Evolutionary conservation across 2,329 filamentous ascomycete genomes (phyloP).

Genomic region (Aspergillus sp.): DNA sequence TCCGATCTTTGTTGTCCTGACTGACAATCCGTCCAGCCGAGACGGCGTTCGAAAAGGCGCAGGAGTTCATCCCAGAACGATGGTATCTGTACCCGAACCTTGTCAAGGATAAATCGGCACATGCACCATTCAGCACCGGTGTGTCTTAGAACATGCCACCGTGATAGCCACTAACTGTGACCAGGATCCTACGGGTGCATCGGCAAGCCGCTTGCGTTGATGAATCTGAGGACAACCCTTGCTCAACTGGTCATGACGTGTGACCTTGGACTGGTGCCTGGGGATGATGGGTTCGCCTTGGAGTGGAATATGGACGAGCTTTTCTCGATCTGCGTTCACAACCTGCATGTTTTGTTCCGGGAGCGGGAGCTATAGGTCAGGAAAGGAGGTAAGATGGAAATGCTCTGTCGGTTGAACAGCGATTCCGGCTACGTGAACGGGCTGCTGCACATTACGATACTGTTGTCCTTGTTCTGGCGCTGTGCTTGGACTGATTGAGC

Average conservation of each 20-base stretch:
- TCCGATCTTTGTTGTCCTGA: too few species aligned
- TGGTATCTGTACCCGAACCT: constrained; percentile 35
- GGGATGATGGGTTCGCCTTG: constrained; percentile 2
- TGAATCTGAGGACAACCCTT: constrained; percentile 5
- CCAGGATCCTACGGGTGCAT: constrained; percentile 5
- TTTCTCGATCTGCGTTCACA: constrained; percentile 2
- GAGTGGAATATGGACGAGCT: constrained; percentile 4
- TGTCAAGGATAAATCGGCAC: constrained; percentile 33
- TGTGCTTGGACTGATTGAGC: too few species aligned
- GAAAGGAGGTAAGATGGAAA: too few species aligned
- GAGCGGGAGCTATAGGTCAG: background rate
- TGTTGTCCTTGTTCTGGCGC: too few species aligned
- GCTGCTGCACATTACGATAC: too few species aligned
- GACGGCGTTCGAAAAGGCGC: constrained; percentile 24
- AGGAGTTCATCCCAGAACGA: constrained; percentile 26
- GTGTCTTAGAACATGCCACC: background rate
- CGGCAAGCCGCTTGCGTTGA: constrained; percentile 5
- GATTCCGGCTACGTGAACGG: too few species aligned
- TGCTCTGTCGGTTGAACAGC: too few species aligned
- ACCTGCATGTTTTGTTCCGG: background rate
- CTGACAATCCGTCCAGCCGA: constrained; percentile 16
- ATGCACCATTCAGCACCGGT: constrained; percentile 35
- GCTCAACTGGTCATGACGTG: constrained; percentile 2
- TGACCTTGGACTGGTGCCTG: constrained; percentile 1
- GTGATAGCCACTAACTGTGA: too few species aligned